Percentiles rank a stretch among this genome's conserved stretches.
phyloP scores from a whole-genome alignment of 306 rosid species.

The Spatholobus suberectus region DNA sequence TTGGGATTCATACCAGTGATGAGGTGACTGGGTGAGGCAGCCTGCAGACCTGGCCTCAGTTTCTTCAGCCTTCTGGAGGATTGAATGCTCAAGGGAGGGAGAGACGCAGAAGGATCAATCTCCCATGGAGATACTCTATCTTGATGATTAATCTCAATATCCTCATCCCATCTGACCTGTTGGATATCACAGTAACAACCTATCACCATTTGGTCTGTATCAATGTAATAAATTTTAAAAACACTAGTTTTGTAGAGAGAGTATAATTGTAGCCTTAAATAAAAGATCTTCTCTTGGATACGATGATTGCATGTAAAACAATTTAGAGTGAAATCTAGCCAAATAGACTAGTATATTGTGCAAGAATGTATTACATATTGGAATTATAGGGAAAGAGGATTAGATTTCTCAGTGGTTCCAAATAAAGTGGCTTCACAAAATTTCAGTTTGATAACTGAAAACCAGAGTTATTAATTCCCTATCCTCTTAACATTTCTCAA shows the following conservation, averaged over 20 bases:
- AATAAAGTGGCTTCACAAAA: not conserved
- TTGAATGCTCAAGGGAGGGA: constrained; percentile 87
- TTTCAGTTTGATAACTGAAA: not conserved
- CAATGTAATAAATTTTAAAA: constrained; percentile 8
- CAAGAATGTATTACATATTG: not conserved
- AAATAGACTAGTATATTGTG: not conserved
- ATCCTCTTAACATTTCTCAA: not conserved
- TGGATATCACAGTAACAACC: constrained; percentile 29
- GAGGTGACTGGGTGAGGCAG: constrained; percentile 59
- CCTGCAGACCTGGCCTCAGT: constrained; percentile 82
- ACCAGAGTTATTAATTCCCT: not conserved
- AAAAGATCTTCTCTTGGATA: constrained; percentile 6
- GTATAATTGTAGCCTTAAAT: not conserved
- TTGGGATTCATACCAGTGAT: constrained; percentile 58
- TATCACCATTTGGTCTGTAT: constrained; percentile 17
- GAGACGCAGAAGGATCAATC: constrained; percentile 84
- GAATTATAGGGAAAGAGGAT: not conserved
- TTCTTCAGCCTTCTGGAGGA: constrained; percentile 92
- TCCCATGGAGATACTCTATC: constrained; percentile 94
- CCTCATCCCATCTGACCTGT: constrained; percentile 97
- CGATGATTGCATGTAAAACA: not conserved
- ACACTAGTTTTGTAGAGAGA: not conserved
- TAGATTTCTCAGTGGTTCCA: constrained; percentile 2
- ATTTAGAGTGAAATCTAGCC: constrained; percentile 11
- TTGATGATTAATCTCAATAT: constrained; percentile 65